Base-by-base conservation (phyloP, 73 alveolate species). In the Symbiodinium pilosum region DNA sequence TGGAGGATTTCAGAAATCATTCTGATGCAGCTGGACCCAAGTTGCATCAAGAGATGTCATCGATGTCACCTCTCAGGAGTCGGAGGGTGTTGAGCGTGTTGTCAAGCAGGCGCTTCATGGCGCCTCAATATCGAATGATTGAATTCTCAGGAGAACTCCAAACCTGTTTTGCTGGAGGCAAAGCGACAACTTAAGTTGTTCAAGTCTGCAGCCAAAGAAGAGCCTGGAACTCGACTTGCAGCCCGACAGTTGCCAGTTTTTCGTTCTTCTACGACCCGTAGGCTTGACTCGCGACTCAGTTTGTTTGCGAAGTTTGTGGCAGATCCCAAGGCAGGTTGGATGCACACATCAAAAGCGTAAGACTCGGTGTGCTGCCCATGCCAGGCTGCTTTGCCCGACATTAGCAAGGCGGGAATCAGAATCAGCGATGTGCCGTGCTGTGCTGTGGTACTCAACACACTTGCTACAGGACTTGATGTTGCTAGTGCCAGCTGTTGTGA, bases 181-280 rank as follows among this genome's bases (percentile, higher is more conserved):
- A 64, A 64, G 81, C 81, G 81, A 38, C 81, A 64, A n/a, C 38
- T 64, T 32, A 64, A 64, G 81, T 64, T 64, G 81, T 64, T 64
- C 81, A 20, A 64, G 81, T 64, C 81, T 64, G 81, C 81, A 9
- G 81, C 81, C 39, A 18, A 64, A n/a, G 81, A n/a, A 20, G 81
- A 64, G 81, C 34, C 20, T 38, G 39, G 38, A 34, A 64, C 41
- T 64, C 4, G 38, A 64, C 21, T 47, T 6, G 14, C 59, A 9
- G 59, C 59, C 21, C 6, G 59, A 47, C 59, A 47, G 59, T 47
- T 47, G 59, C 59, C 59, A 47, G 6, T 47, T 14, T 47, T 47
- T 6, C 59, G 14, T 14, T 47, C 14, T 6, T 47, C 14, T 47
- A 14, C 59, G 59, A 47, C 21, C 59, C 77, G 16, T 24, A 64